Evolutionary conservation across 495 filamentous ascomycete species (phyloP), one percentile per base, ranked within the genome.

Genomic region (Beverwykella pulmonaria): DNA sequence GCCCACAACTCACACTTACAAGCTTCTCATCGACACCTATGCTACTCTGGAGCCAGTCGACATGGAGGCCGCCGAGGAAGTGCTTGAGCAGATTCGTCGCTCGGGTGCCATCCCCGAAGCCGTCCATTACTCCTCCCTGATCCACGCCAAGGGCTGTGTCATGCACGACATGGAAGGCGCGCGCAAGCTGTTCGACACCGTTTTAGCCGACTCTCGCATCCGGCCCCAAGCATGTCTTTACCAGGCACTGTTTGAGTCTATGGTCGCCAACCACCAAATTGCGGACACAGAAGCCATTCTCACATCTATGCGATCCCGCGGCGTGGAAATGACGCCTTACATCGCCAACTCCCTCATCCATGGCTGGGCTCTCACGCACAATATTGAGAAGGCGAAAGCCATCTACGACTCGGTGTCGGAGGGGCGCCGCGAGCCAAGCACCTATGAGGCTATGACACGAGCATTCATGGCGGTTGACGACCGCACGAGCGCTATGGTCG

Each of bases 271-370:
- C 77, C 89, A 94, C 78, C 83, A 80, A 54, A 91, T 98, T 25
- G 78, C 65, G 4, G 66, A 91, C 41, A 93, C 92, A 1, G 87
- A 92, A 66, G 75, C 82, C 1, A 74, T 96, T 47, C 86, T 97
- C 22, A 77, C 79, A 22, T 80, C 89, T 57, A 98, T 98, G 94
- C 77, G 78, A 22, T 67, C 77, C 20, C 84, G 83, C 55, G 79
- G 85, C 48, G 87, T 98, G 12, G 89, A 91, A 59, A 87, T 97
- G 83, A 98, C 95, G 4, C 89, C 94, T 1, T 98, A 98, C 79
- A 98, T 98, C 70, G 94, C 95, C 71, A 98, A 98, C 81, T 96
- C 92, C 1, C 86, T 98, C n/a, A 98, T 98, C 74, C 92, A 98
- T 71, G 94, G 94, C 65, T 98, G 94, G 94, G 92, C 95, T 36